Base-by-base conservation (phyloP, 176 grass and related monocot genomes). In the Otatea glauca region DNA sequence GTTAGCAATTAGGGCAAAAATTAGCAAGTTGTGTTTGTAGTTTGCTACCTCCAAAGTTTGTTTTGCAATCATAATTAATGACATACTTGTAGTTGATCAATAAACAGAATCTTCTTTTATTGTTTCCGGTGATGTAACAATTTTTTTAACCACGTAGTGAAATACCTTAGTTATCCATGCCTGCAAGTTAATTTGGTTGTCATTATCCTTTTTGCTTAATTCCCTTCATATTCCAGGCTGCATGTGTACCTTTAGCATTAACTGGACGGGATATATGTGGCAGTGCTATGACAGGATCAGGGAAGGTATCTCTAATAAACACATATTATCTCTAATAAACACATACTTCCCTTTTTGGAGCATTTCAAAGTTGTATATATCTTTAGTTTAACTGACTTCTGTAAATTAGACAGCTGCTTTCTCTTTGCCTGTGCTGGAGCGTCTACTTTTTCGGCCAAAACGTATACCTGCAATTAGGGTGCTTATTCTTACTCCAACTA, bases 201-300 rank as follows among this genome's bases (percentile, higher is more conserved):
- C 9, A 20, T 4, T 68, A 48, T 67, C 23, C 24, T 90, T 50
- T 90, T 76, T 43, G 13, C 54, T 87, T 58, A 75, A 47, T 84
- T 70, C 17, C 56, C 21, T 90, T 10, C 53, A 55, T 82, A 37
- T 74, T 92, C 27, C 72, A 97, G 96, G 92, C 96, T 85, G 93
- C 93, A 29, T 98, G 96, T 80, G 92, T 98, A 85, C 96, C 93
- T 74, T 89, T 98, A 83, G 96, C 96, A 80, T 90, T 98, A 87
- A 89, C 93, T 72, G 96, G 96, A 38, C 88, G 96, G 42, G 96
- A 98, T 74, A 95, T 98, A 87, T 98, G 96, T 82, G 96, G 96
- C 71, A 98, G 96, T 55, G 93, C 96, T n/a, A 90, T 98, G 62
- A 98, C 96, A 68, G 93, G 96, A 53, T 98, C 93, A 56, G 93